Base-by-base conservation (phyloP, 2,329 filamentous ascomycete species). In the Lasiodiplodia citricola region DNA sequence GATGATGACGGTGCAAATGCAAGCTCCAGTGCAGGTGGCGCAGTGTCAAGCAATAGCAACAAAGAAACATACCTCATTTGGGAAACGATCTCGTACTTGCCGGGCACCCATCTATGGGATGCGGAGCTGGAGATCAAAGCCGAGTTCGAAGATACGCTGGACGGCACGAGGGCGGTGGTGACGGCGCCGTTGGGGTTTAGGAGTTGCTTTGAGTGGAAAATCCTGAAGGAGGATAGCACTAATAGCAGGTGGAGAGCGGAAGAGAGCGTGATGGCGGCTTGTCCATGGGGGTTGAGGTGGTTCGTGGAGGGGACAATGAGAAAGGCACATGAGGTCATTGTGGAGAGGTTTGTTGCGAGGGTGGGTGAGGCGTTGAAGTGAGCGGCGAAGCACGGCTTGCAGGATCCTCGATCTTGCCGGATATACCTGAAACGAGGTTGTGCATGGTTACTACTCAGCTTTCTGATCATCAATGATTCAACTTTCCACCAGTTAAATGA, bases 251-350 rank as follows among this genome's bases (percentile, higher is more conserved):
- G 28, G 67, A 25, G 37, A 28, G 35, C 64, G 21, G 25, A 35
- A 51, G 67, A 68, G 52, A 28, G 14, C 18, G 51, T 54, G 8
- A 37, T 3, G 37, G 52, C 31, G 28, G 18, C 14, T 14, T 57
- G 58, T 57, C 51, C 58, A 51, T 65, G 37, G 58, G 37, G 50
- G 18, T 5, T 68, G 50, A 50, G 31, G 38, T 41, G 51, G 51
- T 68, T 65, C 28, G 67, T 65, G 21, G 58, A 57, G 67, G 60
- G 58, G n/a, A 68, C 67, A 25, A 64, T 63, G 47, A 38, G 38
- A 38, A 68, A 23, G 67, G 37, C 23, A 4, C 67, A 68, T 52
- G 25, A 64, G 58, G 50, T 44, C 8, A 31, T 65, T n/a, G 2
- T 54, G 18, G 38, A 37, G 51, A 47, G 38, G 31, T 68, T 68